Base-by-base conservation (phyloP, 306 rosid species). In the Quercus glauca region DNA sequence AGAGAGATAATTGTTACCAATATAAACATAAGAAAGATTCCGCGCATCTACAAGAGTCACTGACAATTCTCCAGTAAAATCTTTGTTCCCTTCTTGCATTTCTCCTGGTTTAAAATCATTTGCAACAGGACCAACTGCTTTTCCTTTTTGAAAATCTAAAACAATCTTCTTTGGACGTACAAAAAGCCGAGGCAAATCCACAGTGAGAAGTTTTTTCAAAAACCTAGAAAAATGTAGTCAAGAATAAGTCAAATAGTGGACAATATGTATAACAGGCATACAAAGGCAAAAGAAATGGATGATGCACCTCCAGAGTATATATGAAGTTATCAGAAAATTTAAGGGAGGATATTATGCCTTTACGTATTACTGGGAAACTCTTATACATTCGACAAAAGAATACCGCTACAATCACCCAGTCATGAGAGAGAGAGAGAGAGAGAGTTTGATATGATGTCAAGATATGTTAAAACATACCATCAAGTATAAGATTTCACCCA, bases 91-190 rank as follows among this genome's bases (percentile, higher is more conserved):
- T 83, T 95, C 98, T 88, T 90, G 97, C 72, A 85, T 63, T 78
- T 91, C 96, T 76, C 99, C 96, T 41, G 98, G 81, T 86, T 96
- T 96, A 76, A 86, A 75, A 82, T 74, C 89, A 74, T 17, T 51
- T 65, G 89, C 83, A 45, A 93, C 86, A 10, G 99, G 99, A 73
- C 99, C 98, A 73, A 96, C 96, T 18, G 96, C 96, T 87, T 90
- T 91, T 86, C 88, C 97, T 76, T 90, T 93, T 83, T 93, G 96
- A 75, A 96, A 93, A 83, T 96, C 99, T 78, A 96, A 89, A 87
- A 96, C 96, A 79, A 91, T 96, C 92, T 89, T 93, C 82, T 96
- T 93, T 19, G 99, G 99, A n/a, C 99, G 99, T 19, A 96, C 99
- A 84, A 96, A 96, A 74, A 93, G 74, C 79, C 88, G 83, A 33